These are phyloP conservation scores for Colletotrichum tropicicola DNA, from an alignment of 2,329 filamentous ascomycete species.

Conservation along the genomic window DNA sequence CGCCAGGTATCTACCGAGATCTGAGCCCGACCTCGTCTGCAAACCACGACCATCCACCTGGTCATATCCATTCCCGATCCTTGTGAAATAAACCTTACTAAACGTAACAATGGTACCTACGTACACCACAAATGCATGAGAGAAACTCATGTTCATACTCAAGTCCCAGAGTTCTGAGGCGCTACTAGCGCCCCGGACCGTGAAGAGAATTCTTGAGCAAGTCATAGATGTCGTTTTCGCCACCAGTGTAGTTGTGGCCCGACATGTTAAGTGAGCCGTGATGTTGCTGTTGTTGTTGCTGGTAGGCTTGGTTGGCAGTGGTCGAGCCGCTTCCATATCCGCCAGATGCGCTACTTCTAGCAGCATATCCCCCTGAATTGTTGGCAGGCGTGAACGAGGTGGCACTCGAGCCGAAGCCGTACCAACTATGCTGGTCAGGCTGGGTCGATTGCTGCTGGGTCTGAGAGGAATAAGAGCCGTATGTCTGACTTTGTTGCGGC, in stretches of 20 bases:
- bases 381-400: conserved; percentile 10
- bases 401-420: conserved; percentile 13
- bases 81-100: no score
- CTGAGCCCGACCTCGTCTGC: no score
- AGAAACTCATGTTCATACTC: no score
- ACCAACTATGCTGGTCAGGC: conserved; percentile 24
- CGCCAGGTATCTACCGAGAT: no score
- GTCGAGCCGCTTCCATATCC: conserved; percentile 1
- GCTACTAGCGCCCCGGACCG: background rate
- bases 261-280: conserved; percentile 7
- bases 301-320: conserved; percentile 11
- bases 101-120: no score
- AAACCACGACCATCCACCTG: no score
- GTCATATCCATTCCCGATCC: no score
- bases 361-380: conserved; percentile 4
- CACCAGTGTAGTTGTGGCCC: conserved; percentile 1
- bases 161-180: background rate
- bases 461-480: conserved; percentile 9
- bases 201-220: conserved; percentile 23
- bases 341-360: background rate
- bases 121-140: no score
- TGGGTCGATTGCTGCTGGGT: conserved; percentile 15
- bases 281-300: conserved; percentile 26
- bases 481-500: background rate
- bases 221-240: conserved; percentile 22